A percentile compares a stretch with the other conserved stretches of the same genome.
Evolutionary conservation across 805 yeast species (phyloP).

Genomic region (Alloascoidea africana): DNA sequence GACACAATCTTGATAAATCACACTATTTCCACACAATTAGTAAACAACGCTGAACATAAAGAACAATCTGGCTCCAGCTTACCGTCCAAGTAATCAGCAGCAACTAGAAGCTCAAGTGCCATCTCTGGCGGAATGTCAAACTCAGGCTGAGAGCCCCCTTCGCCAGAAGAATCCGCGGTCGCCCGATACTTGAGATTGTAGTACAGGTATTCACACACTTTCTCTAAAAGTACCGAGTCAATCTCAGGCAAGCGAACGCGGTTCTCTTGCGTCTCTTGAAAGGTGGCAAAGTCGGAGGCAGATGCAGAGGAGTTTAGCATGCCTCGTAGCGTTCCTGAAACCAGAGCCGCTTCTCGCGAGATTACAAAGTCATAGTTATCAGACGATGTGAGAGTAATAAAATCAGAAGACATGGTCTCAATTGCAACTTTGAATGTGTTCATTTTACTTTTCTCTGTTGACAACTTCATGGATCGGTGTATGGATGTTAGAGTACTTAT

Average conservation of each 20-base stretch:
- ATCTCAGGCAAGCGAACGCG: constrained; percentile 44
- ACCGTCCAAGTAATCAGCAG: constrained; percentile 76
- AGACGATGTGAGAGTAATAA: constrained; percentile 55
- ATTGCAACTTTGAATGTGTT: too few species aligned
- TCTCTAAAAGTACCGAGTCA: constrained; percentile 56
- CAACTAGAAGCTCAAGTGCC: constrained; percentile 82
- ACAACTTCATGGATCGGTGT: too few species aligned
- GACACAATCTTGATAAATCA: too few species aligned
- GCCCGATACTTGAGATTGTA: constrained; percentile 57
- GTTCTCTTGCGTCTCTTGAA: constrained; percentile 44
- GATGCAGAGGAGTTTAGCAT: constrained; percentile 28
- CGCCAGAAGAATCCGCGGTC: too few species aligned
- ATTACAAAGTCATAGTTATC: constrained; percentile 54
- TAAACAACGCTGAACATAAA: too few species aligned
- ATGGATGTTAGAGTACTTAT: too few species aligned
- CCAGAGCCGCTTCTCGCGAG: constrained; percentile 58
- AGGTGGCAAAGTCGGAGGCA: constrained; percentile 32
- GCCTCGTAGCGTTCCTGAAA: constrained; percentile 47
- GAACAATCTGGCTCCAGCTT: too few species aligned
- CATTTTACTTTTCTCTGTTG: too few species aligned
- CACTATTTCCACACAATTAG: too few species aligned
- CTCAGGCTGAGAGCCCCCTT: constrained; percentile 51
- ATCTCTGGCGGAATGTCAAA: constrained; percentile 88
- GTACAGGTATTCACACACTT: constrained; percentile 73
- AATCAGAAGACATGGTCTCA: constrained; percentile 13